Base-by-base conservation (phyloP, 1,139 yeast genomes). In the Saccharomyces pastorianus region DNA sequence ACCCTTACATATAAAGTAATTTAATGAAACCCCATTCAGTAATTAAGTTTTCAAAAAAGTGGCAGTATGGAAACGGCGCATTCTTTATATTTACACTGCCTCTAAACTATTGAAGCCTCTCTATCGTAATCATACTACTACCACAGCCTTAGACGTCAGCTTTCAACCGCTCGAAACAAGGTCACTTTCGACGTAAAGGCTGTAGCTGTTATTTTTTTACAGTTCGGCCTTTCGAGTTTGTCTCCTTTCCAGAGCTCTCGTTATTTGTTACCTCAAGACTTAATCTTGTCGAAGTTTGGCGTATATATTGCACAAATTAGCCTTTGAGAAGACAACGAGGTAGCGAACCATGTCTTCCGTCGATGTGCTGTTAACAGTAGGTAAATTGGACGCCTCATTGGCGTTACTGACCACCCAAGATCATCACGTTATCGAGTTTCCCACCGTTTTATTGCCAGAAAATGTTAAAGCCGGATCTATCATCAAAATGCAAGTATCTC, bases 391-490 rank as follows among this genome's bases (percentile, higher is more conserved):
- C 70, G 96, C 98, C 25, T 90, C 97, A 1, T 77, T 93, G 70
- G 98, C 99, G 31, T 76, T 93, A 52, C 76, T 93, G 50, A 80
- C 95, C 50, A 91, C 99, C 26, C 82, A 86, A 57, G 97, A 91
- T 70, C 98, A 91, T 69, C 97, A 91, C 69, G 78, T 93, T 59
- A 91, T 93, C 62, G 99, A 95, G 67, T 93, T 93, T 67, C 99
- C 99, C 14, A 90, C 98, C 7, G 84, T 91, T 53, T 75, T 93
- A 54, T 76, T 93, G 52, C 99, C 99, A 8, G 86, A 85, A 64
- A 93, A 95, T 47, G 95, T 91, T 48, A 79, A 81, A 60, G 95
- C 99, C 0, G 99, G 99, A 5, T 88, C 96, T n/a, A 86, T 93
- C 53, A 89, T 93, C 52, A 86, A 85, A 64, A 84, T 93, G 67